A percentile compares a stretch with the other conserved stretches of the same genome.
Conservation (phyloP, 306 rosid species). For the Lupinus albus region DNA sequence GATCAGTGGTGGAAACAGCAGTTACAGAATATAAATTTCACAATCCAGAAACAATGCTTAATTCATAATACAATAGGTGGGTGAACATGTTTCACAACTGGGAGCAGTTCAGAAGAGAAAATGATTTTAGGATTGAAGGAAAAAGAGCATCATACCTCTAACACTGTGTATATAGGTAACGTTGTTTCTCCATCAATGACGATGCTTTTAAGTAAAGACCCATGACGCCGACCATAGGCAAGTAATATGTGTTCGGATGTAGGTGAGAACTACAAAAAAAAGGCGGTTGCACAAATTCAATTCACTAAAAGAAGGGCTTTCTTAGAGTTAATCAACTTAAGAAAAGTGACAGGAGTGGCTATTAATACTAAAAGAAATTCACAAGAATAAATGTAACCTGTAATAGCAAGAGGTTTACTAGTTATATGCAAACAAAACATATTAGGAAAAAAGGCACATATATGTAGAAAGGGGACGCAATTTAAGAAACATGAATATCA, state of each 20-base stretch:
- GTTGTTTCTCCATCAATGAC: slow-evolving; percentile 96
- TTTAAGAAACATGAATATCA: slow-evolving; percentile 2
- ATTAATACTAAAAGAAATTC: not conserved
- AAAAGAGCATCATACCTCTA: slow-evolving; percentile 71
- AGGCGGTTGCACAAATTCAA: slow-evolving; percentile 43
- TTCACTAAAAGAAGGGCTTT: not conserved
- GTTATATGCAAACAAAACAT: not conserved
- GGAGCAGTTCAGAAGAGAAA: slow-evolving; percentile 23
- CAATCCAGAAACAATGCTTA: slow-evolving; percentile 1
- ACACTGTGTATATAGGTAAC: slow-evolving; percentile 86
- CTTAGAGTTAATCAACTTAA: slow-evolving; percentile 17
- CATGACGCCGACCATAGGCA: slow-evolving; percentile 65
- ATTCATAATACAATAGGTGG: not conserved
- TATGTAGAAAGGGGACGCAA: slow-evolving; percentile 5
- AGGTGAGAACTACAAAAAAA: slow-evolving; percentile 56
- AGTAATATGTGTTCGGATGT: slow-evolving; percentile 66
- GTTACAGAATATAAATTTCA: slow-evolving; percentile 18
- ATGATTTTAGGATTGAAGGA: slow-evolving; percentile 17
- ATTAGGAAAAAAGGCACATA: not conserved
- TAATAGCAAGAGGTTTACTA: not conserved
- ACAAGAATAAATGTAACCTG: slow-evolving; percentile 5
- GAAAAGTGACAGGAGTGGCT: not conserved
- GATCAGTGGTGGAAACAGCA: slow-evolving; percentile 26
- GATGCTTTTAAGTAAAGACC: slow-evolving; percentile 73
- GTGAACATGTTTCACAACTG: slow-evolving; percentile 18